phyloP scores from a whole-genome alignment of 2,329 filamentous ascomycete genomes.

The Microcera coccophila region DNA sequence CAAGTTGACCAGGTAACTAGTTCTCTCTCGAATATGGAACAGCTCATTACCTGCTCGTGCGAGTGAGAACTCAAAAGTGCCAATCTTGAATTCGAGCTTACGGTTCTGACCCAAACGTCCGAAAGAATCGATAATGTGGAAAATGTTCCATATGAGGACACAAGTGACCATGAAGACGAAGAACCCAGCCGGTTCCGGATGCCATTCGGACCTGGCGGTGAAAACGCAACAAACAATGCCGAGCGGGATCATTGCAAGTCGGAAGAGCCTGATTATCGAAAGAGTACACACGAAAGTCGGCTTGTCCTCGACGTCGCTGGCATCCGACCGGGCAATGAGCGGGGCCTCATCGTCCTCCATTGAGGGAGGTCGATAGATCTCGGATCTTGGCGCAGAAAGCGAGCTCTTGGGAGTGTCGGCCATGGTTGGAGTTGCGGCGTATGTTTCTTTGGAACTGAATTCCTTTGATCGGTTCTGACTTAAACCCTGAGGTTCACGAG shows the following conservation, averaged over 20 bases:
- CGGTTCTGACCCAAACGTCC: constrained; percentile 7
- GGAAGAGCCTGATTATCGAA: constrained; percentile 15
- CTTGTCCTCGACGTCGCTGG: not conserved
- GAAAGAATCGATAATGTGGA: constrained; percentile 7
- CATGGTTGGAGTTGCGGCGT: not conserved
- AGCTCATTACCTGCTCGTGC: constrained; percentile 7
- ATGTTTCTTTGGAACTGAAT: no score
- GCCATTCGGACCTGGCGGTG: constrained; percentile 2
- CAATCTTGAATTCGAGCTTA: constrained; percentile 23
- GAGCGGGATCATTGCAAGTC: constrained; percentile 12
- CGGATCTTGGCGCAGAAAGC: not conserved
- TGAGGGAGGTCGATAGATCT: not conserved
- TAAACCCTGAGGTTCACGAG: no score
- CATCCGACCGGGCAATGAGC: constrained; percentile 12
- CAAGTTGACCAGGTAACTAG: constrained; percentile 12
- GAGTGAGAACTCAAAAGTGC: constrained; percentile 17
- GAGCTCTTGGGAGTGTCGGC: not conserved
- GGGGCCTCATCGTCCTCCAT: constrained; percentile 13
- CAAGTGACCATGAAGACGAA: constrained; percentile 14
- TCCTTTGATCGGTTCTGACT: no score
- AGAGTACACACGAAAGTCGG: constrained; percentile 1
- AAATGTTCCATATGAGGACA: constrained; percentile 12
- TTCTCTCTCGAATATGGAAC: not conserved
- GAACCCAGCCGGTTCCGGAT: constrained; percentile 3
- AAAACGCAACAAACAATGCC: constrained; percentile 14